phyloP scores from a whole-genome alignment of 139 green algal species.

The Coelastrella sp. region DNA sequence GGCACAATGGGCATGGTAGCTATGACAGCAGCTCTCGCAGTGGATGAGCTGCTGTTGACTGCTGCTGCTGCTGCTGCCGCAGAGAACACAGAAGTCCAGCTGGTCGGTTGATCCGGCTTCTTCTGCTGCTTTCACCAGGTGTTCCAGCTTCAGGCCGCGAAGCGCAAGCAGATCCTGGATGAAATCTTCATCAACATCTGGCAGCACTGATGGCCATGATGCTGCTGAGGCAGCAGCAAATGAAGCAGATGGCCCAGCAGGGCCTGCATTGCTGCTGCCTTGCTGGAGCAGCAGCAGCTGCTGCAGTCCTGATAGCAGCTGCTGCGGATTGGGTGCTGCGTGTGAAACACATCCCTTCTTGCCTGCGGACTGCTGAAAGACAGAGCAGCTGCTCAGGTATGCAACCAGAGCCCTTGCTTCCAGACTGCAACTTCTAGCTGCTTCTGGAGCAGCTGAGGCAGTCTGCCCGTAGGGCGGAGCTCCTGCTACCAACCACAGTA shows the following conservation, averaged over 20 bases:
- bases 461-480: slow-evolving; percentile 3
- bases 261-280: slow-evolving; percentile 1
- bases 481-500: slow-evolving; percentile 13
- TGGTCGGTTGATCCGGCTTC: not conserved
- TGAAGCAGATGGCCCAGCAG: not conserved
- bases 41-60: not conserved
- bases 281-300: slow-evolving; percentile 9
- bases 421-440: not conserved
- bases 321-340: not conserved
- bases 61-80: slow-evolving; percentile 14
- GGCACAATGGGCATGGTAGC: not conserved
- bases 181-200: not conserved
- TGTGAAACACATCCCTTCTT: not conserved
- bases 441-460: not conserved
- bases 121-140: slow-evolving; percentile 12
- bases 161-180: slow-evolving; percentile 1
- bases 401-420: slow-evolving; percentile 6
- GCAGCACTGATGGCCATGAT: too few species aligned
- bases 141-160: not conserved
- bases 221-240: not conserved
- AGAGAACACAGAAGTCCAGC: slow-evolving; percentile 33
- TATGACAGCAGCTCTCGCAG: slow-evolving; percentile 24
- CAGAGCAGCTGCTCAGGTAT: slow-evolving; percentile 2
- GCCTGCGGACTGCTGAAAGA: not conserved
- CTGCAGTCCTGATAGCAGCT: slow-evolving; percentile 7